These are phyloP conservation scores for Torulaspora maleeae DNA, from an alignment of 805 yeast species.

Conservation along the genomic window DNA sequence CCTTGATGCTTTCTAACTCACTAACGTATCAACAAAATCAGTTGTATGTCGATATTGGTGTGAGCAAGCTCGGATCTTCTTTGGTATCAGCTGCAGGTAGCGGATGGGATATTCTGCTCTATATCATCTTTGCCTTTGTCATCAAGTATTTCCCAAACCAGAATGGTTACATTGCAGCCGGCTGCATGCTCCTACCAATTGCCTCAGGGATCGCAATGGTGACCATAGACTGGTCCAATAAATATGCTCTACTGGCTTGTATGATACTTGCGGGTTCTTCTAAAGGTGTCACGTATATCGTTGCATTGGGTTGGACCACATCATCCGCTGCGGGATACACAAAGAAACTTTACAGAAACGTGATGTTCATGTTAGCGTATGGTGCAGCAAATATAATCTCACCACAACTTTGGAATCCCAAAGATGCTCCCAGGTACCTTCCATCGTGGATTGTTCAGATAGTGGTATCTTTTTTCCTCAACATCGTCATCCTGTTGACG, in stretches of 20 bases:
- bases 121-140: constrained; percentile 37
- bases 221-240: constrained; percentile 43
- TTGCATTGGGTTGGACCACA: constrained; percentile 36
- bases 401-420: constrained; percentile 51
- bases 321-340: constrained; percentile 45
- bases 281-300: constrained; percentile 39
- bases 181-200: constrained; percentile 42
- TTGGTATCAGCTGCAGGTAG: constrained; percentile 51
- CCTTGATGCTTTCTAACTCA: constrained; percentile 49
- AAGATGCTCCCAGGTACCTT: constrained; percentile 43
- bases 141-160: constrained; percentile 36
- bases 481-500: constrained; percentile 43
- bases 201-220: constrained; percentile 45
- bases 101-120: constrained; percentile 43
- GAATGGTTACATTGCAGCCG: constrained; percentile 37
- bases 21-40: constrained; percentile 50
- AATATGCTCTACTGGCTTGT: constrained; percentile 45
- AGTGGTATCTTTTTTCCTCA: constrained; percentile 44
- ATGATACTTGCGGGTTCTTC: constrained; percentile 44
- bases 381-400: constrained; percentile 48
- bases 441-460: constrained; percentile 54
- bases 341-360: constrained; percentile 46
- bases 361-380: constrained; percentile 42
- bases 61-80: constrained; percentile 41
- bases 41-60: constrained; percentile 44